A percentile compares a stretch with the other conserved stretches of the same genome.
These are phyloP conservation scores for Marchantia polymorpha DNA, from an alignment of 225 moss, liverwort and hornwort species.

Conservation along the genomic window DNA sequence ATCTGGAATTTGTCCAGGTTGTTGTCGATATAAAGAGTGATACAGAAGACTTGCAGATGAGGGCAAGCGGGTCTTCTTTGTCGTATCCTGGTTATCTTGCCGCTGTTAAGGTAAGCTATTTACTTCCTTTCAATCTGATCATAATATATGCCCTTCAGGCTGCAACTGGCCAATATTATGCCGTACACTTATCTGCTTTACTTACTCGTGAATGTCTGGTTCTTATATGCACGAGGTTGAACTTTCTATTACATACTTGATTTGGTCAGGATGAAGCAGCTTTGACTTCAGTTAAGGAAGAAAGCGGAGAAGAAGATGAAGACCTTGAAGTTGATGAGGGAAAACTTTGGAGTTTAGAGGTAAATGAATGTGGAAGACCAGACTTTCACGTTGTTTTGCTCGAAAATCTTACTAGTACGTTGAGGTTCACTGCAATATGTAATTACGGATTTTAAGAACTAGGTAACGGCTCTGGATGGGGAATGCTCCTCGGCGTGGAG, in stretches of 20 bases:
- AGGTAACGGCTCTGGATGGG: too few species aligned
- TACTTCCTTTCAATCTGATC: too few species aligned
- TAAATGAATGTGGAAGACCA: constrained; percentile 5
- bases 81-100: constrained; percentile 75
- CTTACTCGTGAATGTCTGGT: too few species aligned
- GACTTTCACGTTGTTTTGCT: not conserved
- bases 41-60: constrained; percentile 56
- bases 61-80: constrained; percentile 59
- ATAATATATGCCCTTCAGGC: too few species aligned
- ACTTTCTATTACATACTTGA: too few species aligned
- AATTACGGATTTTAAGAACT: too few species aligned
- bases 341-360: constrained; percentile 37
- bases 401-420: too few species aligned
- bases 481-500: too few species aligned
- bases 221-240: too few species aligned
- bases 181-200: too few species aligned
- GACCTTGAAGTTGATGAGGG: constrained; percentile 19
- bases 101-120: constrained; percentile 55
- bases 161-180: too few species aligned
- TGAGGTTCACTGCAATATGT: too few species aligned
- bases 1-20: constrained; percentile 48
- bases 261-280: constrained; percentile 61
- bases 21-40: constrained; percentile 69
- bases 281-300: constrained; percentile 42
- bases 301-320: constrained; percentile 22